phyloP scores from a whole-genome alignment of 1,284 basidiomycete genomes.

The Ustilago crameri region DNA sequence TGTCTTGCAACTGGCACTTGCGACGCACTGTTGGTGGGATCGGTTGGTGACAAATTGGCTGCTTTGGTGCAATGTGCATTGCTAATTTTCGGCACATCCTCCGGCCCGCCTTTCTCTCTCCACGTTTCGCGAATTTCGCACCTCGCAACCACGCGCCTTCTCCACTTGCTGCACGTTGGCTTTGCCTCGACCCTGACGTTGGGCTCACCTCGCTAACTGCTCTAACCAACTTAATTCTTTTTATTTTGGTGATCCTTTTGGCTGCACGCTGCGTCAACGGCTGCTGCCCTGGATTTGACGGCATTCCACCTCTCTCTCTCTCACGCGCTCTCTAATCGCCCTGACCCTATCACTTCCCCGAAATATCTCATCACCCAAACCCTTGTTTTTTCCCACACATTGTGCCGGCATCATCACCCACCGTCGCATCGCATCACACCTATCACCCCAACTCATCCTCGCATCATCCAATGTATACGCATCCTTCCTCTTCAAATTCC shows the following conservation, averaged over 20 bases:
- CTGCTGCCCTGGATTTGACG: no score
- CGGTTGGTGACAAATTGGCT: neutral
- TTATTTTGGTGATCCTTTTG: neutral
- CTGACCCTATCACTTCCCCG: constrained; percentile 6
- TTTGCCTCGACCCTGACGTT: constrained; percentile 7
- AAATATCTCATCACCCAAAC: constrained; percentile 1
- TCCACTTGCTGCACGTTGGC: neutral
- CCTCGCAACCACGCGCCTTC: constrained; percentile 7
- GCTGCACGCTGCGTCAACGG: no score
- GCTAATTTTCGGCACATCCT: constrained; percentile 12
- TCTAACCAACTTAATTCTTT: neutral
- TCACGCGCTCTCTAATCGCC: no score
- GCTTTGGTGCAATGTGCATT: neutral
- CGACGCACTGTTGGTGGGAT: neutral
- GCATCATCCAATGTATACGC: neutral
- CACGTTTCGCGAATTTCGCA: constrained; percentile 19
- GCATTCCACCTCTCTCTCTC: constrained; percentile 6
- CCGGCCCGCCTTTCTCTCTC: neutral
- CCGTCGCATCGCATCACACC: neutral
- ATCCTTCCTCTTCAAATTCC: neutral
- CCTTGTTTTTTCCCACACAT: neutral
- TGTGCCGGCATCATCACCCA: neutral
- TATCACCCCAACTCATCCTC: neutral
- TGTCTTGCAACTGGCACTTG: no score
- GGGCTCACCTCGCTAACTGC: neutral